Evolutionary conservation across 805 yeast species (phyloP).

Genomic region (Yamadazyma tumulicola): DNA sequence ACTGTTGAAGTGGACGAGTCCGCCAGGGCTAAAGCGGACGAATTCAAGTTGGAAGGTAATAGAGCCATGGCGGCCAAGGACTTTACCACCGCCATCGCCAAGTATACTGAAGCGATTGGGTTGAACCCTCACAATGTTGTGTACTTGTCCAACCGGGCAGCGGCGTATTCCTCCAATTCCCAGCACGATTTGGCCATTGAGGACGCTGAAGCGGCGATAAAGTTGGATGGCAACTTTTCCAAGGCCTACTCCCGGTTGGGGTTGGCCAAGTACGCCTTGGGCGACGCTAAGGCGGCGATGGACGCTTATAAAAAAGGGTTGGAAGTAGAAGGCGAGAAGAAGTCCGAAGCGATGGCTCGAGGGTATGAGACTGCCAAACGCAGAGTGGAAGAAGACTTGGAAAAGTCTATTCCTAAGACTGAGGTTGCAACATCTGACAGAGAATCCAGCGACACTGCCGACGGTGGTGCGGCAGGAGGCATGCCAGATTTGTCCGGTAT

Average conservation of each 20-base stretch:
- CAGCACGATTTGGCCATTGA: slow-evolving; percentile 73
- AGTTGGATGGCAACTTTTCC: slow-evolving; percentile 73
- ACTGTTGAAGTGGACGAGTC: slow-evolving; percentile 38
- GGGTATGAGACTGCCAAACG: slow-evolving; percentile 93
- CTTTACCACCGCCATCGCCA: slow-evolving; percentile 65
- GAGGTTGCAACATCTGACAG: slow-evolving; percentile 21
- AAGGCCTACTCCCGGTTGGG: slow-evolving; percentile 96
- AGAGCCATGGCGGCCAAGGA: slow-evolving; percentile 77
- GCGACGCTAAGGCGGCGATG: slow-evolving; percentile 86
- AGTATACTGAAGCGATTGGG: slow-evolving; percentile 78
- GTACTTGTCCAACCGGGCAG: slow-evolving; percentile 91
- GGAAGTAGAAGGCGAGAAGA: slow-evolving; percentile 79
- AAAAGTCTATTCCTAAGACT: slow-evolving; percentile 20
- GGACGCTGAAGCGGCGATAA: slow-evolving; percentile 82
- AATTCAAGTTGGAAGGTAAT: slow-evolving; percentile 82
- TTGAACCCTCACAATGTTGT: slow-evolving; percentile 72
- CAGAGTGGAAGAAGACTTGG: slow-evolving; percentile 75
- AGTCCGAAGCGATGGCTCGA: slow-evolving; percentile 85
- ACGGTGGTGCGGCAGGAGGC: slow-evolving; percentile 50
- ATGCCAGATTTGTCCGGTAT: slow-evolving; percentile 73
- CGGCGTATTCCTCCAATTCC: slow-evolving; percentile 81
- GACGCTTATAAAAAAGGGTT: slow-evolving; percentile 88
- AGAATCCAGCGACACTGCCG: slow-evolving; percentile 21
- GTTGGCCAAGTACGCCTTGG: slow-evolving; percentile 88
- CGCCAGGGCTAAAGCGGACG: slow-evolving; percentile 71